A percentile compares a stretch with the other conserved stretches of the same genome.
Conservation (phyloP, 1,284 basidiomycete genomes). For the Trametes pubescens region DNA sequence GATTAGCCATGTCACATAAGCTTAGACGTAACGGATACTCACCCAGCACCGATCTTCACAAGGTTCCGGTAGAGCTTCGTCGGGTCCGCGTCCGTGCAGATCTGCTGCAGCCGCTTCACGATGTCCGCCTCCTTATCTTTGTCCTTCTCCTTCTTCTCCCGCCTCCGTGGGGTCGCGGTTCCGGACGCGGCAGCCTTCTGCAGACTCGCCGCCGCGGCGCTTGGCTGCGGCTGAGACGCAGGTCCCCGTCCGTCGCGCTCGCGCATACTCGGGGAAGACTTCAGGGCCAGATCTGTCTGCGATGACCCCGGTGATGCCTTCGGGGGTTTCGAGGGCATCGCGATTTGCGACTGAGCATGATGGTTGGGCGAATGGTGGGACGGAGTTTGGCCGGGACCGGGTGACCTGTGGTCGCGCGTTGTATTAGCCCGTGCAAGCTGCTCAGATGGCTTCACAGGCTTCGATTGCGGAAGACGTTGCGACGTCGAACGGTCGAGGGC, state of each 20-base stretch:
- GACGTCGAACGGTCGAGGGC: conserved; percentile 81
- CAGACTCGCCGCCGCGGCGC: conserved; percentile 63
- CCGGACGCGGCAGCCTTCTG: conserved; percentile 61
- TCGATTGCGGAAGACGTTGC: conserved; percentile 65
- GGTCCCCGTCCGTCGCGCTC: conserved; percentile 32
- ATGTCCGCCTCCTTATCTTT: conserved; percentile 91
- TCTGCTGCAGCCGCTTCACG: conserved; percentile 88
- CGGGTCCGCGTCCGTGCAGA: conserved; percentile 98
- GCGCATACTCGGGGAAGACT: conserved; percentile 40
- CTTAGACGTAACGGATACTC: conserved; percentile 42
- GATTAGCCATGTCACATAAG: conserved; percentile 12
- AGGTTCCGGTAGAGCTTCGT: conserved; percentile 92
- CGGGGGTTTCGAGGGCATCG: conserved; percentile 41
- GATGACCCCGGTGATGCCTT: conserved; percentile 63
- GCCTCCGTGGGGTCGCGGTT: conserved; percentile 81
- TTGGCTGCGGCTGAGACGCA: conserved; percentile 48
- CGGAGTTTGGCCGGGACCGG: conserved; percentile 39
- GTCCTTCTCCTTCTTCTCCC: conserved; percentile 87
- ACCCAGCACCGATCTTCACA: conserved; percentile 98
- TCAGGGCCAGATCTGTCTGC: conserved; percentile 61
- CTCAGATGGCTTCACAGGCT: conserved; percentile 58
- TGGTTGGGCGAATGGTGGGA: conserved; percentile 26
- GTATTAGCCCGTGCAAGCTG: conserved; percentile 72
- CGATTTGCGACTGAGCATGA: conserved; percentile 30
- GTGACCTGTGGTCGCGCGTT: conserved; percentile 59